These are phyloP conservation scores for Rutidosis leptorrhynchoides DNA, from an alignment of 129 eudicot genomes.

Conservation along the genomic window DNA sequence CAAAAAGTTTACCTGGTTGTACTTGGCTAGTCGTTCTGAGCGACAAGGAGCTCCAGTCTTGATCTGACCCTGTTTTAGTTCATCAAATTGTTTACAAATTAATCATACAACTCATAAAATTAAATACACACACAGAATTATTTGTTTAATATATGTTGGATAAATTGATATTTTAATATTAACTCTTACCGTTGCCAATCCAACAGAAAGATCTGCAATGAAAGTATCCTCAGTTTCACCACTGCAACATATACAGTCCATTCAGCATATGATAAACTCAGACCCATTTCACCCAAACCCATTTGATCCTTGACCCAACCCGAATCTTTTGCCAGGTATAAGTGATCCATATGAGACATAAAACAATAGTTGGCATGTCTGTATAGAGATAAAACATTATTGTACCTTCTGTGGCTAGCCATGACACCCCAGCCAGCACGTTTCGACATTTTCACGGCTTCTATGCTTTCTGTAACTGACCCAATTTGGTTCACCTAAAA, in stretches of 20 bases:
- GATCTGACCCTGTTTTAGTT: constrained; percentile 42
- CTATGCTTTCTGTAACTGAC: constrained; percentile 46
- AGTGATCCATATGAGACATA: not conserved
- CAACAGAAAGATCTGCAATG: constrained; percentile 49
- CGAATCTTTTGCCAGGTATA: no score
- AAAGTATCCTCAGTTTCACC: constrained; percentile 54
- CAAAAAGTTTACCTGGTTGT: constrained; percentile 40
- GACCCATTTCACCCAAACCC: no score
- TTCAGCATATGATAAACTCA: constrained; percentile 4
- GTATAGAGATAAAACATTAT: not conserved
- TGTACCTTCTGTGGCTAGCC: constrained; percentile 51
- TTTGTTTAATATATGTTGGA: no score
- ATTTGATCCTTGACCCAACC: no score
- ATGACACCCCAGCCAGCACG: constrained; percentile 53
- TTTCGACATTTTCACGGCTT: constrained; percentile 47
- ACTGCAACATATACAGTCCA: constrained; percentile 21
- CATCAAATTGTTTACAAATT: not conserved
- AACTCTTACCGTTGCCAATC: constrained; percentile 42
- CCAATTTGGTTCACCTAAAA: constrained; percentile 50
- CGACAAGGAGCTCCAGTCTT: constrained; percentile 55
- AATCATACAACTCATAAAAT: not conserved
- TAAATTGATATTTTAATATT: no score
- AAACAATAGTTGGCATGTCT: not conserved
- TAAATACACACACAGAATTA: no score
- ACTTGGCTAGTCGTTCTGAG: constrained; percentile 51